Conservation (phyloP, 768 basidiomycete species). For the Hygrocybe coccinea region DNA sequence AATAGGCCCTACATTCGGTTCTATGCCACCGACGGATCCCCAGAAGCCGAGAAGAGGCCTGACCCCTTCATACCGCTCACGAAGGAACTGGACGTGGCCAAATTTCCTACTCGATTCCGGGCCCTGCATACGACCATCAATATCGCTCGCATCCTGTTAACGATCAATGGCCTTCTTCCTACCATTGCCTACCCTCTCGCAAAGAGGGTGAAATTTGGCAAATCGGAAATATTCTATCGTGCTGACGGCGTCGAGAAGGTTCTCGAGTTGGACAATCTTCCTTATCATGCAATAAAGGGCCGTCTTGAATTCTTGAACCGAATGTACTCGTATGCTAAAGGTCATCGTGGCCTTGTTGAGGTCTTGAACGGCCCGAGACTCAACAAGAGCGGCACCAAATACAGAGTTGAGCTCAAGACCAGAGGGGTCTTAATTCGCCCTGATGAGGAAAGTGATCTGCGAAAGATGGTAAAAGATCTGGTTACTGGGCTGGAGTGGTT, state of each 20-base stretch:
- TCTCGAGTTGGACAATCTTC: neutral
- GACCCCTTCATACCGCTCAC: constrained; percentile 5
- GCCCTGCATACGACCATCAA: constrained; percentile 1
- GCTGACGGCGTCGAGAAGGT: constrained; percentile 1
- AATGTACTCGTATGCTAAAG: constrained; percentile 3
- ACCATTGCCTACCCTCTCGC: neutral
- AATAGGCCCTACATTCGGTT: constrained; percentile 2
- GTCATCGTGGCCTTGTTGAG: constrained; percentile 2
- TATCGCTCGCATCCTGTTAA: constrained; percentile 5
- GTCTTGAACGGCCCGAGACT: neutral
- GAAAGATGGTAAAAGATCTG: constrained; percentile 1
- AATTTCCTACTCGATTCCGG: neutral
- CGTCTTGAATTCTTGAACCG: neutral
- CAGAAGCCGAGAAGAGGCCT: neutral
- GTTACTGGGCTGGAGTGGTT: constrained; percentile 1
- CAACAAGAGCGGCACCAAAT: neutral
- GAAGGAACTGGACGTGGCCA: neutral
- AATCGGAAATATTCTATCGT: neutral
- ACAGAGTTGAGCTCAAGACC: neutral
- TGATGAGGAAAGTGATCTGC: neutral
- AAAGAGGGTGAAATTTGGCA: neutral
- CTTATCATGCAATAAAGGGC: neutral
- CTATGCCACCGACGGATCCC: neutral
- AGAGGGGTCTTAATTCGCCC: constrained; percentile 1
- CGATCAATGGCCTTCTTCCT: constrained; percentile 3